phyloP scores from a whole-genome alignment of 805 yeast species.

The Starmera caribaea region DNA sequence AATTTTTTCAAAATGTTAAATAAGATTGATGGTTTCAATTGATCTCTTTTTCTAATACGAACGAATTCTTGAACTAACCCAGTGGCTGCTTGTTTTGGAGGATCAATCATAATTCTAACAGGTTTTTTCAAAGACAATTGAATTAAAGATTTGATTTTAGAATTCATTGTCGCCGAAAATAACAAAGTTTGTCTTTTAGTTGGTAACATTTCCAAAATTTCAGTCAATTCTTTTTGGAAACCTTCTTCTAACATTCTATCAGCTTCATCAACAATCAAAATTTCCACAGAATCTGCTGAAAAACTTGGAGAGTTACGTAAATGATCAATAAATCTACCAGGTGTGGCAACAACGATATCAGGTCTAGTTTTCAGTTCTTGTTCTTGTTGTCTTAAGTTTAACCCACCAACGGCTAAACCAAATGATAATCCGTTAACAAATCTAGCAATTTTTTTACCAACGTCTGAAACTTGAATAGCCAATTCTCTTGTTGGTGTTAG shows the following conservation, averaged over 20 bases:
- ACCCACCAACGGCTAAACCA: conserved; percentile 97
- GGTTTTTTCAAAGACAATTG: conserved; percentile 85
- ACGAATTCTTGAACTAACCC: conserved; percentile 90
- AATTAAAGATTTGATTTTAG: conserved; percentile 78
- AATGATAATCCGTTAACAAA: conserved; percentile 70
- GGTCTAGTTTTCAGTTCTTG: conserved; percentile 89
- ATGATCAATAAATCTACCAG: conserved; percentile 98
- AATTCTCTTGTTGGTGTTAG: conserved; percentile 96
- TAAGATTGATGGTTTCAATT: conserved; percentile 73
- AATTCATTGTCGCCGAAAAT: conserved; percentile 97
- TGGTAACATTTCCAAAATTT: conserved; percentile 80
- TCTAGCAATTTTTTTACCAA: conserved; percentile 75
- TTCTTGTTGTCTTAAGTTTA: conserved; percentile 91
- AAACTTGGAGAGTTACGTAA: conserved; percentile 91
- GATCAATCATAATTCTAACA: conserved; percentile 90
- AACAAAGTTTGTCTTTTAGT: conserved; percentile 86
- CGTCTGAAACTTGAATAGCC: conserved; percentile 94
- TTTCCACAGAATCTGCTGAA: conserved; percentile 83
- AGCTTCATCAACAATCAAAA: conserved; percentile 92
- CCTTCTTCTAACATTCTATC: conserved; percentile 99
- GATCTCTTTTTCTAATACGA: conserved; percentile 85
- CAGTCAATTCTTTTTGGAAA: conserved; percentile 89
- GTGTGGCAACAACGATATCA: conserved; percentile 94
- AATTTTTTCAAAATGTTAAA: conserved; percentile 60
- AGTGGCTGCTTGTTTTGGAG: conserved; percentile 91